Base-by-base conservation (phyloP, 1,284 basidiomycete genomes). In the Malassezia vespertilionis region DNA sequence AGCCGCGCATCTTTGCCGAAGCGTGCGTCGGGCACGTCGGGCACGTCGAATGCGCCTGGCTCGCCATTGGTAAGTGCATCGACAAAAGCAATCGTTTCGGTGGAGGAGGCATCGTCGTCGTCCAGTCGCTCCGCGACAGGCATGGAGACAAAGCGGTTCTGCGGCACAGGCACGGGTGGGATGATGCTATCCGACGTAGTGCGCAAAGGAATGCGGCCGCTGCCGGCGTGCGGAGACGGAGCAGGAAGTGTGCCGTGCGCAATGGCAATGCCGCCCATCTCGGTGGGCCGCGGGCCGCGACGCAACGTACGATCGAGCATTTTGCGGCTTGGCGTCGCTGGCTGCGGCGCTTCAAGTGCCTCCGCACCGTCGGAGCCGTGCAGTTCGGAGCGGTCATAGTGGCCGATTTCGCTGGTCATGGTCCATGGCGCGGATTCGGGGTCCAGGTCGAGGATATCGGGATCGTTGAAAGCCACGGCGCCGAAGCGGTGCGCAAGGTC, bases 271-370 rank as follows among this genome's bases (percentile, higher is more conserved):
- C 57, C 56, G 36, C 57, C 57, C 53, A 59, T 45, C 22, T 40
- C 48, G 21, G 28, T 40, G 14, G 56, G 56, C 20, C 53, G 49
- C 9, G 52, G 28, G 10, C 40, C 52, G 24, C 57, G 50, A 17
- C 48, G 27, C 30, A 54, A 45, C 11, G 57, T 47, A 8, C 58
- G 53, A 42, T 61, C 57, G 17, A 61, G 33, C 23, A 61, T 40
- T 40, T 47, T 51, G 15, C 24, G 23, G 28, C 38, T 38, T 9
- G 43, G 39, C 28, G 33, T 42, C 21, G 44, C 11, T 9, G 45
- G 38, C 45, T 31, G 23, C n/a, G 22, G 11, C 22, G 45, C n/a
- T 18, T 33, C n/a, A 14, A 6, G 35, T 10, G 7, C 10, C 14
- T 23, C 27, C 8, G 11, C 10, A 9, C 4, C 28, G 20, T 30